phyloP scores from a whole-genome alignment of 768 basidiomycete genomes.

The Serendipita sp. region DNA sequence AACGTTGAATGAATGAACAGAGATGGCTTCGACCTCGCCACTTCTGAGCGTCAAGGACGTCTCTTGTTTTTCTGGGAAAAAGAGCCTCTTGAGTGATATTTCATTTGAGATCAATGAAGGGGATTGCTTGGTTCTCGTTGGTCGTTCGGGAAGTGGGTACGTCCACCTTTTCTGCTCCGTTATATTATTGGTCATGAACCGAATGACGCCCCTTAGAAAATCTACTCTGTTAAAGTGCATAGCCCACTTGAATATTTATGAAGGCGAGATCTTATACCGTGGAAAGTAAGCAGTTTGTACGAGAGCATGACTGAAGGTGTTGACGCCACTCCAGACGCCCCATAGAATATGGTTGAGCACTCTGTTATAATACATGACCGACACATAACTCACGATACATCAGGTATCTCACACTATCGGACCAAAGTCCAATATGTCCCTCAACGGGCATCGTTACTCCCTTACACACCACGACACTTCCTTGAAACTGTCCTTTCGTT shows the following conservation, averaged over 20 bases:
- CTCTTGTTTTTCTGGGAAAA: conserved; percentile 19
- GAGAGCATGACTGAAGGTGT: background rate
- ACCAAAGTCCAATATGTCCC: conserved; percentile 74
- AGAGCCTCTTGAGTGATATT: conserved; percentile 42
- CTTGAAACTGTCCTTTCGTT: conserved; percentile 40
- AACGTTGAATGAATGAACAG: background rate
- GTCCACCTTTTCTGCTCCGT: conserved; percentile 9
- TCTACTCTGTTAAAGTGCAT: conserved; percentile 69
- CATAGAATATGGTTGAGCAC: conserved; percentile 9
- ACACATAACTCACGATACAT: conserved; percentile 31
- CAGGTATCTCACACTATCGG: conserved; percentile 48
- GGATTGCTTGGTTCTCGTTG: conserved; percentile 63
- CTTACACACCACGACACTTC: conserved; percentile 65
- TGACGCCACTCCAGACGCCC: conserved; percentile 11
- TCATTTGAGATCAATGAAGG: conserved; percentile 49
- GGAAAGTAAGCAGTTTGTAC: conserved; percentile 39
- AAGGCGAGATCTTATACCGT: conserved; percentile 44
- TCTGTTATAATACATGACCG: conserved; percentile 23
- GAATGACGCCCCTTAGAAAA: conserved; percentile 32
- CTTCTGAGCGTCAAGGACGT: background rate
- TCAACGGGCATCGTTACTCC: conserved; percentile 73
- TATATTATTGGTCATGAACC: conserved; percentile 10
- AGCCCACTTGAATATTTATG: conserved; percentile 58
- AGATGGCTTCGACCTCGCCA: background rate
- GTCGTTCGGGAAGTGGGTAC: conserved; percentile 62